Conservation (phyloP, 768 basidiomycete species). For the Boletus insuetus region DNA sequence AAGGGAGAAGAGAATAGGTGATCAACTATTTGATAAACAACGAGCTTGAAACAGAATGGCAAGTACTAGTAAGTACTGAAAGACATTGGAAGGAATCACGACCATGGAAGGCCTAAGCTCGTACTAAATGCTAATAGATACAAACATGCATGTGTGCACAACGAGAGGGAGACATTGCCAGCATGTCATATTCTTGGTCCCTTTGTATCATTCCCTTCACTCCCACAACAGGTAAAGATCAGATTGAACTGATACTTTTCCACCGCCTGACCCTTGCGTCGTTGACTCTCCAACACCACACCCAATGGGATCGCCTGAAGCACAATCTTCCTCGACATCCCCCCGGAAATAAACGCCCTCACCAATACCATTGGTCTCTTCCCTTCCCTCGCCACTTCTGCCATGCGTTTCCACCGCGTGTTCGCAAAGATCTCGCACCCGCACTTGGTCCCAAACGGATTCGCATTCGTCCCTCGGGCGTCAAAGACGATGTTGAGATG, state of each 20-base stretch:
- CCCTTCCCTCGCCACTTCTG: conserved; percentile 13
- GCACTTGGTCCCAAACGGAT: conserved; percentile 27
- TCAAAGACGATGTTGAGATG: conserved; percentile 17
- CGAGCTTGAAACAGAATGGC: no score
- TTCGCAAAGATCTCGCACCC: conserved; percentile 22
- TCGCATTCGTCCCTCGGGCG: conserved; percentile 16
- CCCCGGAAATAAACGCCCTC: conserved; percentile 28
- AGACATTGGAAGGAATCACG: no score
- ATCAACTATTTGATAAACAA: no score
- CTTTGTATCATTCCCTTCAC: background rate
- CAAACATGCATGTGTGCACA: no score
- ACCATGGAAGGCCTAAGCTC: no score
- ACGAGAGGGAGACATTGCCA: no score
- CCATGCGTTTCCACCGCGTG: conserved; percentile 24
- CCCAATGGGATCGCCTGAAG: conserved; percentile 27
- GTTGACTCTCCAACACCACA: conserved; percentile 1
- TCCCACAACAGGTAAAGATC: conserved; percentile 26
- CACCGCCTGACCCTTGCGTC: background rate
- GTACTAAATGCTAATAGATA: no score
- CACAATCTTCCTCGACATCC: conserved; percentile 26
- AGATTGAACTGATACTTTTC: conserved; percentile 20
- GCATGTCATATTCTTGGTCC: background rate
- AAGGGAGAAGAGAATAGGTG: no score
- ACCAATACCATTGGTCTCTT: conserved; percentile 20
- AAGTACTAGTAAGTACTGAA: no score